Base-by-base conservation (phyloP, 2,329 filamentous ascomycete genomes). In the Xylariaceae sp. region DNA sequence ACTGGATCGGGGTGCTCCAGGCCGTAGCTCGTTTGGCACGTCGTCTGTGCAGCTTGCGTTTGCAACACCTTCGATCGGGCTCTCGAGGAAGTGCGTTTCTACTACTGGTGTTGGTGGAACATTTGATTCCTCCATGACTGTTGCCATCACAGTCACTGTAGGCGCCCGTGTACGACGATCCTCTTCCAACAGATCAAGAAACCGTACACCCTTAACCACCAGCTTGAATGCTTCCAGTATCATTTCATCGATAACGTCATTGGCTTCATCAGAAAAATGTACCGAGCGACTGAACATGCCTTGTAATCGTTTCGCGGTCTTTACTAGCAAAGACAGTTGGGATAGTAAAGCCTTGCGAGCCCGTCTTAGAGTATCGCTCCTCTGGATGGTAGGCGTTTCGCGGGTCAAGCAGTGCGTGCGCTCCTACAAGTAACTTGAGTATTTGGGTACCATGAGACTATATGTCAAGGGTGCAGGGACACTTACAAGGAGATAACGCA, bases 181-280 rank as follows among this genome's bases (percentile, higher is more conserved):
- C 13, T 85, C 88, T 44, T 89, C 87, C 77, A 94, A 87, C 1
- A 93, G 82, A 67, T 99, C 94, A 48, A 96, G 81, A 70, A 99
- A 97, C 50, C 88, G 83, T 30, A 97, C 91, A 11, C 90, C 92
- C 68, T 93, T 87, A 52, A 88, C 93, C n/a, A 96, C 89, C 55
- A 97, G 92, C 71, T 89, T 92, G 78, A 96, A 97, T 0, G 92
- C 92, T 73, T 92, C 94, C 56, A 96, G 77, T 23, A 97, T 89
- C 84, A 97, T 91, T 72, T 96, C 90, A 70, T 97, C 93, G 59
- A 97, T 84, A 59, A 93, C 84, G 67, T 89, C 85, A 68, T 90
- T 90, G 10, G 88, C 79, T 51, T 85, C 80, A 35, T 87, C 82
- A 0, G 76, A 72, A 0, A 80, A 77, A 11, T 76, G 74, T 0